Evolutionary conservation across 495 filamentous ascomycete genomes (phyloP), one percentile per base, ranked within the genome.

Genomic region (Penicillium antarcticum): DNA sequence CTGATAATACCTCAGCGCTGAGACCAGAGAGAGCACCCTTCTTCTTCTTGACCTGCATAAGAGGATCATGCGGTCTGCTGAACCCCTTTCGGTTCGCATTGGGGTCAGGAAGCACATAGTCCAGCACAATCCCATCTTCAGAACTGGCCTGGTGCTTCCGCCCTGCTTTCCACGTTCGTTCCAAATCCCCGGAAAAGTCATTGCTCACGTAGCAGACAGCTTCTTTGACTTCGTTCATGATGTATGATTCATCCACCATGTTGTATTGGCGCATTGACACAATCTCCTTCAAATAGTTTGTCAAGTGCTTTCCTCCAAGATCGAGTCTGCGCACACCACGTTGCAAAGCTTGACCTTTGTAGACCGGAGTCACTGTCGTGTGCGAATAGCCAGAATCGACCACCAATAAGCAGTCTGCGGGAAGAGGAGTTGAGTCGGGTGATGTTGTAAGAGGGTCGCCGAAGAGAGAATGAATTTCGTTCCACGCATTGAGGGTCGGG

Each of bases 171-270:
- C 89, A 92, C 0, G 83, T 82, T 44, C 76, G 75, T 52, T 97
- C 92, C 46, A 97, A 81, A 56, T 99, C 91, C 2, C 65, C 66
- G 16, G 73, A 73, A 69, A 97, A 97, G 60, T 94, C 80, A 5
- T 82, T 77, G 21, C 85, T 90, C 29, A 96, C 82, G 57, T 87
- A 97, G 61, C 90, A 96, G 24, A 85, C 84, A 0, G 85, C 78
- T 70, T 99, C 95, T 61, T 97, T 99, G 67, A 97, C 89, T 64
- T 96, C 87, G 58, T 95, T 96, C 65, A 96, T 92, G 16, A 97
- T 81, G 61, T 94, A 84, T 13, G 86, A 84, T 57, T 99, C 94
- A 60, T 95, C 89, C 53, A 91, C 82, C 86, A 97, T 91, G 66
- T 96, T 92, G 66, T 91, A 95, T 56, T 96, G 89, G 26, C 92